Percentiles rank a stretch among this genome's conserved stretches.
These are phyloP conservation scores for Mollisia scopiformis DNA, from an alignment of 2,329 filamentous ascomycete species.

Conservation along the genomic window DNA sequence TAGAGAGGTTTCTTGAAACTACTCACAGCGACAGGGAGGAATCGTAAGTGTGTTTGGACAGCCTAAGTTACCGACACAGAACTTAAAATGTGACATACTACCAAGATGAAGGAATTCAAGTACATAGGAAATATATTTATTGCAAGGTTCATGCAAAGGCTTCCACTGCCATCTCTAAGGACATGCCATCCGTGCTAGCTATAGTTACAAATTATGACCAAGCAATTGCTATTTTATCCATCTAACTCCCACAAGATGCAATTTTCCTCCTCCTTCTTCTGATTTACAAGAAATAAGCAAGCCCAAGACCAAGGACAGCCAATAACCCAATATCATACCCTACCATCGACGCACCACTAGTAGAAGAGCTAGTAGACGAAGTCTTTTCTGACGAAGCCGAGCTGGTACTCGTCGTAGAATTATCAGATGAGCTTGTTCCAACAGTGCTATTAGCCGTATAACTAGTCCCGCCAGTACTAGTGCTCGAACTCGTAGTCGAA, in stretches of 20 bases:
- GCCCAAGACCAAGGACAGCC: not conserved
- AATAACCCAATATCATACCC: not conserved
- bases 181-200: no score
- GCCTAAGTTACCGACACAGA: no score
- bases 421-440: conserved; percentile 1
- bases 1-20: no score
- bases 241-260: not conserved
- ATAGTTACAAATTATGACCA: not conserved
- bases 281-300: not conserved
- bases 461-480: not conserved
- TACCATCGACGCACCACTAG: not conserved
- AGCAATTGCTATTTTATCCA: not conserved
- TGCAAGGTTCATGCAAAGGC: no score
- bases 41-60: no score
- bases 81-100: no score
- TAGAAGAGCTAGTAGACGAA: not conserved
- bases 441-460: conserved; percentile 12
- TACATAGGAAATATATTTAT: no score
- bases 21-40: no score
- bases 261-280: not conserved
- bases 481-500: not conserved
- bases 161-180: no score
- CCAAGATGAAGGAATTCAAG: no score
- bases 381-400: not conserved
- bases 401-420: not conserved